Evolutionary conservation across 2,329 filamentous ascomycete species (phyloP).

Genomic region (Paracoccidioides brasiliensis): DNA sequence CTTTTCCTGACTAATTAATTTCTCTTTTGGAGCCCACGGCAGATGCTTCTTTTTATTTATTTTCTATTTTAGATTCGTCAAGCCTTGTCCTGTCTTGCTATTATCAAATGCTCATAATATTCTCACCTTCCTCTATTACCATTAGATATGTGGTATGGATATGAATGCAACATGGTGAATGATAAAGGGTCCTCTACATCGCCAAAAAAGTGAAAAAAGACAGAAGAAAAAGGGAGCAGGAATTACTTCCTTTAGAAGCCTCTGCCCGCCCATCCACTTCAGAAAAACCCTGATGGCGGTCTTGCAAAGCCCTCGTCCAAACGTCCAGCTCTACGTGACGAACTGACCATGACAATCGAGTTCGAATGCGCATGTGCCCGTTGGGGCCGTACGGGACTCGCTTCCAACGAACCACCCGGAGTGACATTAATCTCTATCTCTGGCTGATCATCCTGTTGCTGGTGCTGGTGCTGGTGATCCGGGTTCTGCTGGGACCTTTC

Average conservation of each 20-base stretch:
- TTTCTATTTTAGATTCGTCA: too few relatives aligned
- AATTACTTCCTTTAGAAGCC: background rate
- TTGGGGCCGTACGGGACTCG: slow-evolving; percentile 1
- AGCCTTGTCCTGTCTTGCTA: too few relatives aligned
- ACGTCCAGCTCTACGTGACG: background rate
- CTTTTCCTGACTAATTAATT: too few relatives aligned
- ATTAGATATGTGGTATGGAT: too few relatives aligned
- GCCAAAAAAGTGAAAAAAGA: too few relatives aligned
- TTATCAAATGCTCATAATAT: too few relatives aligned
- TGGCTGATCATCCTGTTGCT: background rate
- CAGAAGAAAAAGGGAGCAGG: too few relatives aligned
- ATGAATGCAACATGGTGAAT: too few relatives aligned
- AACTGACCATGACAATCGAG: background rate
- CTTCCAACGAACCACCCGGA: background rate
- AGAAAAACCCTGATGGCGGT: background rate
- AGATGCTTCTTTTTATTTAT: too few relatives aligned
- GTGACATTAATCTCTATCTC: slow-evolving; percentile 2
- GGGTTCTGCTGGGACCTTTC: background rate
- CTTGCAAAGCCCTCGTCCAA: background rate
- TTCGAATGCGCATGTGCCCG: slow-evolving; percentile 1
- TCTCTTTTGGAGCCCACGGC: too few relatives aligned
- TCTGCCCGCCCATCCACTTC: background rate
- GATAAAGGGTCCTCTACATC: too few relatives aligned
- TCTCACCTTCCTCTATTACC: too few relatives aligned
- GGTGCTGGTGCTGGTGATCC: background rate